Base-by-base conservation (phyloP, 495 filamentous ascomycete species). In the Glonium stellatum region DNA sequence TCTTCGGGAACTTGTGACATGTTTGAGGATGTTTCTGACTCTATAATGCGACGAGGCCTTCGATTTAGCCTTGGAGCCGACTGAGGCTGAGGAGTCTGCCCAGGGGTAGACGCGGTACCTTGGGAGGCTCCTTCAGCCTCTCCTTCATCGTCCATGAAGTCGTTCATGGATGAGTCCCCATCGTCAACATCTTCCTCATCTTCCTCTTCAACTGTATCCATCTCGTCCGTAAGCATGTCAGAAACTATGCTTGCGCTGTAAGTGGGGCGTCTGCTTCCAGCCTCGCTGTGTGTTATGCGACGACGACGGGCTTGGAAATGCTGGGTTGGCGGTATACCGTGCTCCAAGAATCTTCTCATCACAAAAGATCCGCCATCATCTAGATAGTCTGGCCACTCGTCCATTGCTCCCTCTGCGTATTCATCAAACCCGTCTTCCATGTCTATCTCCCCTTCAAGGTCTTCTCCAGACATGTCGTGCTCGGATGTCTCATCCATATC, bases 141-240 rank as follows among this genome's bases (percentile, higher is more conserved):
- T 13, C 21, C 36, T 13, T 54, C 62, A 0, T 59, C 64, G 53
- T 72, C 63, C 13, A 65, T 69, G 37, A 75, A 62, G 61, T 73
- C 73, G 36, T 62, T 69, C 41, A 64, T 63, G 65, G 73, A 60
- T 13, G 70, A 70, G 12, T 68, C 67, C 50, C 70, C 68, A 47
- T 63, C 66, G 21, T 69, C 68, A 0, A 61, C 18, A 37, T 67
- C 70, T 12, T 72, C 70, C 19, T 72, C 72, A 23, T 73, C 70
- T 25, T 72, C 72, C 49, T 73, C 71, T 19, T 66, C 66, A 34
- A 66, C 59, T 5, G 60, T 70, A 56, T 62, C 60, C 62, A 68
- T 66, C 34, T 66, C 64, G 19, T 71, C 69, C 4, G 57, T 49
- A 18, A 54, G 59, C 37, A 62, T 69, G 57, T 66, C 65, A 8